A percentile compares a stretch with the other conserved stretches of the same genome.
These are phyloP conservation scores for Dichotomopilus funicola DNA, from an alignment of 2,329 filamentous ascomycete species.

Conservation along the genomic window DNA sequence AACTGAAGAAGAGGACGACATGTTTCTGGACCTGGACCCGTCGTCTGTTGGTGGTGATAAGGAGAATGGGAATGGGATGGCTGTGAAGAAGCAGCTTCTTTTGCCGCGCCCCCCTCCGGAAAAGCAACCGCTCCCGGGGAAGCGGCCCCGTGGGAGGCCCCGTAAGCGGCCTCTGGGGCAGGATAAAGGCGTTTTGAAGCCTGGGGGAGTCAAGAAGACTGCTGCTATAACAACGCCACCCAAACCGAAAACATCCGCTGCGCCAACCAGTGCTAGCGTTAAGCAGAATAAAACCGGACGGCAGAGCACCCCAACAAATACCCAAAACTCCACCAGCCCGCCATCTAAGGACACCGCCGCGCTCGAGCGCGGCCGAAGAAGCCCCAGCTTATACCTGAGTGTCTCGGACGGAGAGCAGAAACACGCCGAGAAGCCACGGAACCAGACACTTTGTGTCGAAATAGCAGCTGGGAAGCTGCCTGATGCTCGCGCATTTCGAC, in stretches of 20 bases:
- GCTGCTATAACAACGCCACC: too few relatives aligned
- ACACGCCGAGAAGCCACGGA: constrained; percentile 15
- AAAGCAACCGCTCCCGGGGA: neutral
- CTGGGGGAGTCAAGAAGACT: too few relatives aligned
- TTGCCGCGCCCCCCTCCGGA: constrained; percentile 1
- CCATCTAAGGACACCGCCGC: neutral
- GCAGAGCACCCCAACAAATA: too few relatives aligned
- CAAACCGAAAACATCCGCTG: too few relatives aligned
- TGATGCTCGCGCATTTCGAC: constrained; percentile 11
- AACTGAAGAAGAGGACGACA: constrained; percentile 28
- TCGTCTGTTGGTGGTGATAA: neutral
- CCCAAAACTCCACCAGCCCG: neutral
- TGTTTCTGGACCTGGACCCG: constrained; percentile 24
- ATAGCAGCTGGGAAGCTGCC: constrained; percentile 5
- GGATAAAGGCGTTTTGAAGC: too few relatives aligned
- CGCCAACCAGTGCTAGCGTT: too few relatives aligned
- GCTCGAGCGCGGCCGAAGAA: neutral
- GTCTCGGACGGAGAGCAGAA: constrained; percentile 5
- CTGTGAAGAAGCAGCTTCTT: constrained; percentile 9
- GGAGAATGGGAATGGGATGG: neutral
- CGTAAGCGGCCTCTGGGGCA: too few relatives aligned
- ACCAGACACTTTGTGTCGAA: constrained; percentile 21
- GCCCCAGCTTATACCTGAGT: constrained; percentile 10
- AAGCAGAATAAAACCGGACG: too few relatives aligned
- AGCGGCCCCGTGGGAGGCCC: too few relatives aligned